phyloP scores from a whole-genome alignment of 805 yeast species.

The Metschnikowia kofuensis region DNA sequence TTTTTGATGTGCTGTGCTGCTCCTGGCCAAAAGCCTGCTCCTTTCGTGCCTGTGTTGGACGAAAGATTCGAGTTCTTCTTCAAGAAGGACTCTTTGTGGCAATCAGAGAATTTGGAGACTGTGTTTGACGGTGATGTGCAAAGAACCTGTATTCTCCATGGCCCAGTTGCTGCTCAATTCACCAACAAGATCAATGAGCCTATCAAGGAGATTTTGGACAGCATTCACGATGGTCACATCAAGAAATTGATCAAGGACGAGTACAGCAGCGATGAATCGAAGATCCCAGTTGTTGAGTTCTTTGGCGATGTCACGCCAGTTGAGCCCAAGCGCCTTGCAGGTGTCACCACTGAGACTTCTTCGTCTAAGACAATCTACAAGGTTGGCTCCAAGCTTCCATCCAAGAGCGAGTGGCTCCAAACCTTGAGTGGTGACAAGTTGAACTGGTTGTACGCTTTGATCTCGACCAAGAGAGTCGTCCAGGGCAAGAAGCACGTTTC shows the following conservation, averaged over 20 bases:
- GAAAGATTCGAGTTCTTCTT: slow-evolving; percentile 93
- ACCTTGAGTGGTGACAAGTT: slow-evolving; percentile 74
- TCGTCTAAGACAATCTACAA: slow-evolving; percentile 34
- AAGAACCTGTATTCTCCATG: slow-evolving; percentile 98
- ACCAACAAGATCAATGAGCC: slow-evolving; percentile 89
- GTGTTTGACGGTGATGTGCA: slow-evolving; percentile 95
- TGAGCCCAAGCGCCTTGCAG: slow-evolving; percentile 24
- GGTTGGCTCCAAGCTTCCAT: slow-evolving; percentile 35
- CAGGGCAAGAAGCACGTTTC: slow-evolving; percentile 78
- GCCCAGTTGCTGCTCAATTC: slow-evolving; percentile 97
- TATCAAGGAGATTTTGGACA: slow-evolving; percentile 83
- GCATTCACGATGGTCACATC: slow-evolving; percentile 89
- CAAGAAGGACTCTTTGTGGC: slow-evolving; percentile 99
- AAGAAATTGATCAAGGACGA: slow-evolving; percentile 60
- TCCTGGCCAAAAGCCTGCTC: slow-evolving; percentile 94
- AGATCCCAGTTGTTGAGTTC: slow-evolving; percentile 86
- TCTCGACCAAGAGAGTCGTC: slow-evolving; percentile 73
- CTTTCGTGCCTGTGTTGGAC: slow-evolving; percentile 93
- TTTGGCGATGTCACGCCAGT: slow-evolving; percentile 67
- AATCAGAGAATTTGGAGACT: slow-evolving; percentile 93
- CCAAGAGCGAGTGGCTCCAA: slow-evolving; percentile 60
- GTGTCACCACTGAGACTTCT: slow-evolving; percentile 34
- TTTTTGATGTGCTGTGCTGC: slow-evolving; percentile 80
- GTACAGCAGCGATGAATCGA: slow-evolving; percentile 66
- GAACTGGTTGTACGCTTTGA: slow-evolving; percentile 90